Base-by-base conservation (phyloP, 1,284 basidiomycete genomes). In the Cryptococcus deneoformans region DNA sequence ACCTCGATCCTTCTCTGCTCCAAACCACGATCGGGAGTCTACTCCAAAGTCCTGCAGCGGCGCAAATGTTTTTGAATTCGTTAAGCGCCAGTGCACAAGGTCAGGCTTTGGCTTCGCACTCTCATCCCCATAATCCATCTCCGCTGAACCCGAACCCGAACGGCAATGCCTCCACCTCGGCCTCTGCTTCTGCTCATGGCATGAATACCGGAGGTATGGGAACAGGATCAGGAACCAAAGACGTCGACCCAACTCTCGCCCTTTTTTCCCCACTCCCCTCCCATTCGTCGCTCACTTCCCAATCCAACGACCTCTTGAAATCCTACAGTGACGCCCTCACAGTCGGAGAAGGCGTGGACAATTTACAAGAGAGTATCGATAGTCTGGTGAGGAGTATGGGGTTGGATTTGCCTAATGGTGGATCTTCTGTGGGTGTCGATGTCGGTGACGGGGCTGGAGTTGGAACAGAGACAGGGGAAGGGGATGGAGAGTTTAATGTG, bases 31-130 rank as follows among this genome's bases (percentile, higher is more conserved):
- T 89, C 43, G 82, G 83, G 16, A 80, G 81, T 20, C 73, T 86
- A 53, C 80, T 86, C 49, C 83, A 85, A 47, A 84, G 84, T 0
- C 87, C 87, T 0, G 77, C 78, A 1, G 86, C 88, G 62, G 81
- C 90, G 57, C 87, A 89, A 63, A 85, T 86, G 62, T 80, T 91
- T 91, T 78, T 90, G 52, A 82, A 84, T 37, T 82, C 84, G 24
- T 64, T 79, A 34, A 74, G 69, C 52, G 59, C 61, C n/a, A 65
- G 63, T 11, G 59, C 60, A 1, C 74, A 76, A 57, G 74, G 71
- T 36, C 74, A 76, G 57, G 62, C 61, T 10, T 76, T 6, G 34
- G 40, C 40, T n/a, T 42, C n/a, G n/a, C n/a, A n/a, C n/a, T 6
- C 56, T 63, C 5, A 61, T 66, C 7, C 60, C 61, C 54, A 45